A percentile compares a stretch with the other conserved stretches of the same genome.
Evolutionary conservation across 345 rosid genomes (phyloP).

Genomic region (Noccaea caerulescens): DNA sequence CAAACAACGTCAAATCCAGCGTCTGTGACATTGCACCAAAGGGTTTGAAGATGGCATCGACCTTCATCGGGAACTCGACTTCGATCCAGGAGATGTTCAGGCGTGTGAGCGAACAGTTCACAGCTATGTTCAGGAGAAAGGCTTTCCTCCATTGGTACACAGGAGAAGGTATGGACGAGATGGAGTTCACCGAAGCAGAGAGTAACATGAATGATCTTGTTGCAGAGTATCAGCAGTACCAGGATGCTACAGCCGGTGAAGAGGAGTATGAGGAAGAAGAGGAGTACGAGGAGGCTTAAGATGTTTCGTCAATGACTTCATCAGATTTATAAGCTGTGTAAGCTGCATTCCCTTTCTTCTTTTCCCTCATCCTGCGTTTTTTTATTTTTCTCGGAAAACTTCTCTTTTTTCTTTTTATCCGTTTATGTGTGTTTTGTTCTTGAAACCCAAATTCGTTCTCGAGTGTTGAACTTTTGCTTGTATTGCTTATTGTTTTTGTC

Average conservation of each 20-base stretch:
- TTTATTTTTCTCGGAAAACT: neutral
- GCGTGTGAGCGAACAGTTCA: constrained; percentile 51
- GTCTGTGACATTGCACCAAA: constrained; percentile 51
- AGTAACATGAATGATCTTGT: constrained; percentile 55
- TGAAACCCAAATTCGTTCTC: constrained; percentile 34
- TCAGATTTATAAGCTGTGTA: constrained; percentile 37
- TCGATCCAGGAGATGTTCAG: constrained; percentile 52
- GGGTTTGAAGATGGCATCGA: constrained; percentile 48
- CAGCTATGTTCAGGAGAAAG: constrained; percentile 54
- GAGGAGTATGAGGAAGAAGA: constrained; percentile 50
- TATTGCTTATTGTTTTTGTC: constrained; percentile 44
- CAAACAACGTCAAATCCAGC: constrained; percentile 49
- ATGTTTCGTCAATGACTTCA: constrained; percentile 2
- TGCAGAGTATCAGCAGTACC: constrained; percentile 53
- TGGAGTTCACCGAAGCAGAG: constrained; percentile 51
- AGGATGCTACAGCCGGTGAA: constrained; percentile 49
- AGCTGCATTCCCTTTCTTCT: constrained; percentile 36
- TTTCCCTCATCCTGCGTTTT: neutral
- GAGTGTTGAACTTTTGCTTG: constrained; percentile 38
- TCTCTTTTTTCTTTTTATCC: neutral
- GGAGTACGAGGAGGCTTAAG: constrained; percentile 38
- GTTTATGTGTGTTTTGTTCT: constrained; percentile 36
- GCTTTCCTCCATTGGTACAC: constrained; percentile 56
- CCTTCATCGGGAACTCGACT: constrained; percentile 49
- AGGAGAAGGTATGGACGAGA: constrained; percentile 52